phyloP scores from a whole-genome alignment of 805 yeast species.

The Lipomyces mesembrius region DNA sequence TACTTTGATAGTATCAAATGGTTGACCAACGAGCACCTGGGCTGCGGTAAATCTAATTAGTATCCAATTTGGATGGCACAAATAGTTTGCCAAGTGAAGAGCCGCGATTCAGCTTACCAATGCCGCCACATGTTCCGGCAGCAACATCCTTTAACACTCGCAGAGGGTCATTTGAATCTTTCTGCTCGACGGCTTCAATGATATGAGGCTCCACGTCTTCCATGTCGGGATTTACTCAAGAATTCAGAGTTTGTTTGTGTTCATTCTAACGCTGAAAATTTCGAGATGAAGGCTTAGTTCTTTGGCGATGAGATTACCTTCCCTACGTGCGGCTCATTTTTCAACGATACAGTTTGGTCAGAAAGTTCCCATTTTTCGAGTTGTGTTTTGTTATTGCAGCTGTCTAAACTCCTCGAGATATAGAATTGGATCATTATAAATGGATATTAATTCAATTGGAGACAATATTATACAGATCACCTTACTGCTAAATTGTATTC shows the following conservation, averaged over 20 bases:
- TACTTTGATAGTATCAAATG: constrained; percentile 40
- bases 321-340: background rate
- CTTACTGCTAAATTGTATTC: background rate
- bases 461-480: background rate
- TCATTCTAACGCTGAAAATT: background rate
- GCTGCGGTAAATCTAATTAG: constrained; percentile 49
- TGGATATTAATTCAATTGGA: too few species aligned
- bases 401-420: background rate
- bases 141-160: constrained; percentile 74
- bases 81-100: background rate
- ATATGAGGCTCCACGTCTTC: constrained; percentile 34
- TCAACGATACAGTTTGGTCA: background rate
- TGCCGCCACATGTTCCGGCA: constrained; percentile 94
- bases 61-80: background rate
- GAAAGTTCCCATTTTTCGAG: background rate
- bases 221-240: constrained; percentile 14
- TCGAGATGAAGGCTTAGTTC: background rate
- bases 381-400: background rate
- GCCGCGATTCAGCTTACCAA: constrained; percentile 44
- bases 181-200: constrained; percentile 35
- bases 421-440: too few species aligned
- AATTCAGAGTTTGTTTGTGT: background rate
- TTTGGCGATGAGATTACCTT: background rate
- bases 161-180: constrained; percentile 17
- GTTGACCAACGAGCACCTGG: constrained; percentile 91